Conservation (phyloP, 306 rosid species). For the Sesbania bispinosa region DNA sequence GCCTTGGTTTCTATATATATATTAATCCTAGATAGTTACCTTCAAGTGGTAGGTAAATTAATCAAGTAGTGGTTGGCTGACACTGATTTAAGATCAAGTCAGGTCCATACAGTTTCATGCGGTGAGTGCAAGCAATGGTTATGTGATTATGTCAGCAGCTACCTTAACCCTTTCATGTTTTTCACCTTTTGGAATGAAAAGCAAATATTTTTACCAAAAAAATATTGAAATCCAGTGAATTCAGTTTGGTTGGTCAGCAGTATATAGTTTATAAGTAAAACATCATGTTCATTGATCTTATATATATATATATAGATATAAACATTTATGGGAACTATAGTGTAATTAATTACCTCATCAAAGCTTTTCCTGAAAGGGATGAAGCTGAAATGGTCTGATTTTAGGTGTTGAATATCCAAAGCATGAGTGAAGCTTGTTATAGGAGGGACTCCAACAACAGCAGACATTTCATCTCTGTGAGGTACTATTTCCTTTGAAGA, state of each 20-base stretch:
- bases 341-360: conserved; percentile 76
- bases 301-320: too few species aligned
- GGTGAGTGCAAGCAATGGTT: conserved; percentile 52
- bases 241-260: neutral
- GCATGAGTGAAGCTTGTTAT: conserved; percentile 40
- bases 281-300: neutral
- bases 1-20: too few species aligned
- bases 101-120: conserved; percentile 40
- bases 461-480: conserved; percentile 48
- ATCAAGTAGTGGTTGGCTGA: conserved; percentile 36
- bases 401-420: conserved; percentile 69
- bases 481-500: conserved; percentile 64
- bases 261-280: neutral
- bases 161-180: conserved; percentile 15
- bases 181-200: neutral
- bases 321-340: too few species aligned
- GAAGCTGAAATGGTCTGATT: conserved; percentile 74
- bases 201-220: neutral
- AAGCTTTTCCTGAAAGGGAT: conserved; percentile 71
- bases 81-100: conserved; percentile 30
- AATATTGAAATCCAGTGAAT: conserved; percentile 1
- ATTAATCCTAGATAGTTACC: neutral
- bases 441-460: conserved; percentile 34
- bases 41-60: conserved; percentile 28
- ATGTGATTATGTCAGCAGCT: conserved; percentile 18